Percentiles rank a stretch among this genome's conserved stretches.
These are phyloP conservation scores for Agarophyton chilense DNA, from an alignment of 23 red algal genomes.

Conservation along the genomic window DNA sequence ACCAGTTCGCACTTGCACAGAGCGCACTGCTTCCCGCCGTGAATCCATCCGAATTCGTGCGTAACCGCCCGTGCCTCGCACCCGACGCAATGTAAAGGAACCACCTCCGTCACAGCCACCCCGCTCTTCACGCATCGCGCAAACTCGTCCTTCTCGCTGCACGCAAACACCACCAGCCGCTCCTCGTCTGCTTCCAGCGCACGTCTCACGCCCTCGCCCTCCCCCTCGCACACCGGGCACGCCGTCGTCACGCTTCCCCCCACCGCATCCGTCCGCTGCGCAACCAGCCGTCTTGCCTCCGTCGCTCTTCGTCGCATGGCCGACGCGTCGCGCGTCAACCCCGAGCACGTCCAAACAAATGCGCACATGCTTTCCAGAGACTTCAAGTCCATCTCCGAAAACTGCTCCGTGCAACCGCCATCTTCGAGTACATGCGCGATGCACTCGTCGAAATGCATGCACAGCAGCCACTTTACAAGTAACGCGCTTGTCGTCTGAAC, in stretches of 20 bases:
- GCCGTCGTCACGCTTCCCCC: background rate
- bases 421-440: background rate
- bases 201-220: background rate
- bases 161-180: background rate
- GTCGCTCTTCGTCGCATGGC: background rate
- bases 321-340: background rate
- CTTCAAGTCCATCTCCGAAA: slow-evolving; percentile 3
- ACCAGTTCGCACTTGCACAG: slow-evolving; percentile 27
- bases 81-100: slow-evolving; percentile 26
- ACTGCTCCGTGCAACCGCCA: background rate
- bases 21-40: background rate
- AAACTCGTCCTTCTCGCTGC: background rate
- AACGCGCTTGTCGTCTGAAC: background rate
- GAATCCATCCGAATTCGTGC: slow-evolving; percentile 31
- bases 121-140: slow-evolving; percentile 46
- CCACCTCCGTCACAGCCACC: slow-evolving; percentile 22
- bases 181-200: background rate
- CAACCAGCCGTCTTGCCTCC: background rate
- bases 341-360: background rate
- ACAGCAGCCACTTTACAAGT: background rate
- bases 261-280: background rate
- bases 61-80: slow-evolving; percentile 26
- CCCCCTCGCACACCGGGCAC: slow-evolving; percentile 28
- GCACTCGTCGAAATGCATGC: slow-evolving; percentile 56
- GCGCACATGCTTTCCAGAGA: slow-evolving; percentile 52